A percentile compares a stretch with the other conserved stretches of the same genome.
Conservation (phyloP, 148 eudicot species). For the Diospyros lotus region DNA sequence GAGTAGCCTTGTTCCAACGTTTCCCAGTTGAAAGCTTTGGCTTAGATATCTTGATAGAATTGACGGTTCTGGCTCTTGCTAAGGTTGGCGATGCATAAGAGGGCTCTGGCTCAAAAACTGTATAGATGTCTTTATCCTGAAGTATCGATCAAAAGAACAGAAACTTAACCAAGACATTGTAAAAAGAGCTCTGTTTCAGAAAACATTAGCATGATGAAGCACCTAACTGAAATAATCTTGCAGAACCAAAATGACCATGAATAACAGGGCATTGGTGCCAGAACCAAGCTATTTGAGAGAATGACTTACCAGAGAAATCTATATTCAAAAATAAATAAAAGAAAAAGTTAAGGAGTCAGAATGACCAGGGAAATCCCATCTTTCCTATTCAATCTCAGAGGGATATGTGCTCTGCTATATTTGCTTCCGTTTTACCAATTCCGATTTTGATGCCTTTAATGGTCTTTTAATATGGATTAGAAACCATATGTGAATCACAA, state of each 20-base stretch:
- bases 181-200: too few relatives aligned
- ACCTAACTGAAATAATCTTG: too few relatives aligned
- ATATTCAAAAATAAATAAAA: too few relatives aligned
- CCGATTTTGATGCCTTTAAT: background rate
- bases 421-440: background rate
- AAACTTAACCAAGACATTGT: too few relatives aligned
- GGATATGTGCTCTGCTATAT: background rate
- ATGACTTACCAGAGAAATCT: background rate
- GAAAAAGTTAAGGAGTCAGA: background rate
- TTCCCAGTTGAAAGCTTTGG: constrained; percentile 11
- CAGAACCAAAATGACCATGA: too few relatives aligned
- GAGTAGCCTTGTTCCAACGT: constrained; percentile 6
- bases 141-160: background rate
- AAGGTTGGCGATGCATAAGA: constrained; percentile 22
- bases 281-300: background rate
- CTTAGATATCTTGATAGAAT: constrained; percentile 22
- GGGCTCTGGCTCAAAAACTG: constrained; percentile 64
- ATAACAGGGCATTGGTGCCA: background rate
- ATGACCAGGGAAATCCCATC: background rate
- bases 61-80: constrained; percentile 33
- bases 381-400: background rate
- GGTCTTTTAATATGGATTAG: background rate
- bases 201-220: too few relatives aligned
- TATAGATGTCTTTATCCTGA: constrained; percentile 73
- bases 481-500: background rate